Percentiles rank a stretch among this genome's conserved stretches.
Conservation (phyloP, 441 rosid genomes). For the Omphalea diandra region DNA sequence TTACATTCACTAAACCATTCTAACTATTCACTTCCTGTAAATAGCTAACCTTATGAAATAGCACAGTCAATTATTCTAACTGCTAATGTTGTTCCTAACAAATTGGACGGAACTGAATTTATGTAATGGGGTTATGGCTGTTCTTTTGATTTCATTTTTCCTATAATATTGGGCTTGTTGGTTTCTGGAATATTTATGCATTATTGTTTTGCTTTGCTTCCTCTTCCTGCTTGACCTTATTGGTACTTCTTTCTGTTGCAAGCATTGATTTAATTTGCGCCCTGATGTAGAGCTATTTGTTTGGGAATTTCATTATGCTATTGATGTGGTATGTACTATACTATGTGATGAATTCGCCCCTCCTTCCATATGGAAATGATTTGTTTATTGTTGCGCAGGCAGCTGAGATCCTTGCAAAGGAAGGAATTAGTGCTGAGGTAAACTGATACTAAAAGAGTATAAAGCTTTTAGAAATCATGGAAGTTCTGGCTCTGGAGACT, state of each 20-base stretch:
- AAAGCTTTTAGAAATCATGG: neutral
- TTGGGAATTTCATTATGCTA: neutral
- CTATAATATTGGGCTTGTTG: neutral
- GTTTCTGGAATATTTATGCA: no score
- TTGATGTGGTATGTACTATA: neutral
- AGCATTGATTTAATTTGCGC: neutral
- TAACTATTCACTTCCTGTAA: neutral
- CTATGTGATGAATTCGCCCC: neutral
- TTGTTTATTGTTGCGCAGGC: slow-evolving; percentile 49
- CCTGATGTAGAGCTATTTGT: neutral
- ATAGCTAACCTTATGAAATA: neutral
- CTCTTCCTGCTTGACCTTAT: neutral
- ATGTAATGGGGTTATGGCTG: neutral
- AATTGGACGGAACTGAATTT: slow-evolving; percentile 7
- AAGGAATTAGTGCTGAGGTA: slow-evolving; percentile 96
- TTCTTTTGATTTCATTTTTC: neutral
- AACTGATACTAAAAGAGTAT: slow-evolving; percentile 1
- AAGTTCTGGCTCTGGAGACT: neutral
- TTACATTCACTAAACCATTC: neutral
- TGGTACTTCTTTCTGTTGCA: neutral
- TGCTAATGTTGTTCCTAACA: no score
- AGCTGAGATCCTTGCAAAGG: slow-evolving; percentile 86
- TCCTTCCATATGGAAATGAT: neutral
- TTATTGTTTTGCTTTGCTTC: neutral
- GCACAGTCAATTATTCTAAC: neutral